Base-by-base conservation (phyloP, 2,329 filamentous ascomycete genomes). In the Sporothrix euskadiensis region DNA sequence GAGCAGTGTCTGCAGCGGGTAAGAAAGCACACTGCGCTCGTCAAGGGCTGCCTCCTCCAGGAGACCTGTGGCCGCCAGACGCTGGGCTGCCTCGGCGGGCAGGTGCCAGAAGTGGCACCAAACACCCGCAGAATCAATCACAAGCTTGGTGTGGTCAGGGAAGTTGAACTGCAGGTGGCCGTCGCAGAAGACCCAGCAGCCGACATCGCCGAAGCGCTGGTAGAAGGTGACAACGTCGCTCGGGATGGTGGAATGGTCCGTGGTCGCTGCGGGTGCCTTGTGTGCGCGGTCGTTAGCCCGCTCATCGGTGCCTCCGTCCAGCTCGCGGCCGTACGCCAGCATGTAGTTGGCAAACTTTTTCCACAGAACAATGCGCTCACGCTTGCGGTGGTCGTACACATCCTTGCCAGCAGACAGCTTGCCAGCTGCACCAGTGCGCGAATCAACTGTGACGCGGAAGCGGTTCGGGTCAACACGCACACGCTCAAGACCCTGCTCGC, bases 131-230 rank as follows among this genome's bases (percentile, higher is more conserved):
- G 90, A 84, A 73, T 93, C 92, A 35, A 96, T 83, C 14, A 95
- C 91, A 72, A 96, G 88, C 82, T 96, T 96, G 74, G 93, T 95
- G 80, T 96, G 93, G 77, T 96, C 93, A 2, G 93, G 92, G 81
- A 96, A 96, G 82, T 96, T 95, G 82, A 95, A 92, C 88, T 94
- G 73, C 76, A 94, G 86, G 78, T 93, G 92, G 2, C 93, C 93
- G 79, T 95, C 92, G 73, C 88, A 88, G 78, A 95, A 95, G 69
- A 90, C 89, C 92, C 92, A 94, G 81, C 92, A 91, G 19, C 92
- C 92, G 41, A 94, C 92, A 78, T 92, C 92, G 59, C 92, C 92
- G 74, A 93, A 91, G 66, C 92, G 87, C 82, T 95, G 92, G 80
- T 94, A 95, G 77, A 94, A 94, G 0, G 90, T 92, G 61, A 94